These are phyloP conservation scores for Fistulifera pelliculosa DNA, from an alignment of 108 stramenopile species.

Conservation along the genomic window DNA sequence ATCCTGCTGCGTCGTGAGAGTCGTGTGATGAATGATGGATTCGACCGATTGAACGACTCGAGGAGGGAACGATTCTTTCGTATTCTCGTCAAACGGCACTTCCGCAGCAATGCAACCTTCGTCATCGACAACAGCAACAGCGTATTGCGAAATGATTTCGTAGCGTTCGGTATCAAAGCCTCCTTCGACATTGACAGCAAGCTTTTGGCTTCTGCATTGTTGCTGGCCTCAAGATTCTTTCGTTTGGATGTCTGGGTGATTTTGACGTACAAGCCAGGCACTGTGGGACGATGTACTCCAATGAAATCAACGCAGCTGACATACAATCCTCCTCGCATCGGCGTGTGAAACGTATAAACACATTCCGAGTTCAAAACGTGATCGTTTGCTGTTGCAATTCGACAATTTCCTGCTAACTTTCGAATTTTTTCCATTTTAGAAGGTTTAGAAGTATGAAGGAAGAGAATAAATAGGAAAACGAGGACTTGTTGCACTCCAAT, in stretches of 20 bases:
- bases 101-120: constrained; percentile 24
- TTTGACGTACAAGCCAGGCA: constrained; percentile 74
- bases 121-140: constrained; percentile 64
- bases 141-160: constrained; percentile 56
- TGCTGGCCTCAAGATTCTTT: background rate
- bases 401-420: background rate
- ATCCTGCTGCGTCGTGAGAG: constrained; percentile 72
- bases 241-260: constrained; percentile 34
- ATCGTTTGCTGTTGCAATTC: constrained; percentile 44
- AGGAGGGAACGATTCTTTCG: constrained; percentile 51
- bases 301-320: constrained; percentile 75
- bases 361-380: constrained; percentile 86
- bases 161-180: constrained; percentile 89
- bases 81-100: constrained; percentile 43
- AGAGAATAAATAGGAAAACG: background rate
- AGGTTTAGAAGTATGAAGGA: background rate
- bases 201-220: constrained; percentile 28
- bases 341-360: constrained; percentile 84
- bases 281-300: constrained; percentile 35
- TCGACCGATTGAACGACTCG: constrained; percentile 56
- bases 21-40: constrained; percentile 85
- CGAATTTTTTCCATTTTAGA: background rate
- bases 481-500: too few species aligned
- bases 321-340: constrained; percentile 59
- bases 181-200: constrained; percentile 91